phyloP scores from a whole-genome alignment of 2,329 filamentous ascomycete species.

The Gremmenia infestans region DNA sequence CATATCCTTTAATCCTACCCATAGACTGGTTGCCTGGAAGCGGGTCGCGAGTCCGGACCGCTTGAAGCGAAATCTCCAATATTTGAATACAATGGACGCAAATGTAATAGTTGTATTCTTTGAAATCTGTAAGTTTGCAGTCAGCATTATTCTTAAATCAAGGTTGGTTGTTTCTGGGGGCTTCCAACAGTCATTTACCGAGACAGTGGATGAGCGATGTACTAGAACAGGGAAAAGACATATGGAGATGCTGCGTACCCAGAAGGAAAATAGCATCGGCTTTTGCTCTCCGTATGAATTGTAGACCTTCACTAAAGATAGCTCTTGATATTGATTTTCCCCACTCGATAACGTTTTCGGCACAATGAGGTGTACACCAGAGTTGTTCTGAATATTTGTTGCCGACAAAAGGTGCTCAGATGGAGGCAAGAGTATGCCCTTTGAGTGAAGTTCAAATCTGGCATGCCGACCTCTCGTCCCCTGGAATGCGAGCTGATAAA shows the following conservation, averaged over 20 bases:
- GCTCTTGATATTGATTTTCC: not conserved
- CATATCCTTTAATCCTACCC: not conserved
- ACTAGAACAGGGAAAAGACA: no score
- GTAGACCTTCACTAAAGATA: not conserved
- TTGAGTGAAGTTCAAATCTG: not conserved
- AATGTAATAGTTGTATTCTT: slow-evolving; percentile 4
- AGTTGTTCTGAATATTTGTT: not conserved
- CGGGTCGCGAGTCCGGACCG: not conserved
- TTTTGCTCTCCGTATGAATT: not conserved
- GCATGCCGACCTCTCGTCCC: not conserved
- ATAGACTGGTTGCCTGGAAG: not conserved
- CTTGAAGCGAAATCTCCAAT: slow-evolving; percentile 7
- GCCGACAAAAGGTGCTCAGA: not conserved
- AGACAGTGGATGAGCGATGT: no score
- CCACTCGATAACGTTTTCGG: not conserved
- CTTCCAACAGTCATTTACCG: no score
- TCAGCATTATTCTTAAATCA: no score
- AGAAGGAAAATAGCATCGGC: slow-evolving; percentile 6
- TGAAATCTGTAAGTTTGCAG: no score
- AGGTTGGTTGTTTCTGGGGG: no score
- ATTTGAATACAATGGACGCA: slow-evolving; percentile 6
- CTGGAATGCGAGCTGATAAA: not conserved
- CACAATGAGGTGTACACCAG: not conserved
- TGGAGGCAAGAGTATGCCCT: not conserved
- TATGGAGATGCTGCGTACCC: not conserved